Evolutionary conservation across 2,329 filamentous ascomycete genomes (phyloP).

Genomic region (Westerdykella sp.): DNA sequence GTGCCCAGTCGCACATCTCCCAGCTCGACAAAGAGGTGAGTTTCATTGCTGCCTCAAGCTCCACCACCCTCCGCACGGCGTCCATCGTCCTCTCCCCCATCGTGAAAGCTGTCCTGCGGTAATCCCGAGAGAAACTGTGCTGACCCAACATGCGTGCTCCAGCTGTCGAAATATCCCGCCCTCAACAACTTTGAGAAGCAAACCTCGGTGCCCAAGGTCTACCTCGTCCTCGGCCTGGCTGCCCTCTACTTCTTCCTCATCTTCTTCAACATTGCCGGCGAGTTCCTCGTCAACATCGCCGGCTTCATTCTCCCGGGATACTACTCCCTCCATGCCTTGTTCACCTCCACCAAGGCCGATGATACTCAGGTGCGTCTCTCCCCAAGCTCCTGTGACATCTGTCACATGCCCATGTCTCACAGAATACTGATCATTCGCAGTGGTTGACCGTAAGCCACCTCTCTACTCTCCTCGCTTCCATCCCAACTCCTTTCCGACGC

Average conservation of each 20-base stretch:
- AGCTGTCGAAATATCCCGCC: conserved; percentile 80
- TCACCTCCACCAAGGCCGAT: conserved; percentile 63
- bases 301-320: conserved; percentile 78
- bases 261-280: conserved; percentile 85
- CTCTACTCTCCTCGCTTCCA: conserved; percentile 1
- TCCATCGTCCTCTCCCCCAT: not conserved
- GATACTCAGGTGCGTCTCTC: conserved; percentile 66
- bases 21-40: conserved; percentile 78
- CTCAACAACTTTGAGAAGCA: conserved; percentile 84
- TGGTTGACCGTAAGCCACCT: conserved; percentile 52
- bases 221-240: conserved; percentile 68
- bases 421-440: conserved; percentile 43
- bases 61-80: not conserved
- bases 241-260: conserved; percentile 86
- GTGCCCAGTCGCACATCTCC: conserved; percentile 67
- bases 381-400: conserved; percentile 2
- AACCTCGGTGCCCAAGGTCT: conserved; percentile 76
- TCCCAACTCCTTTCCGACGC: conserved; percentile 2
- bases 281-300: conserved; percentile 80
- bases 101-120: not conserved
- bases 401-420: conserved; percentile 7
- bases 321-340: conserved; percentile 75
- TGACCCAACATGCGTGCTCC: conserved; percentile 20
- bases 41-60: conserved; percentile 10
- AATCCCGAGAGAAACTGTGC: conserved; percentile 6